Evolutionary conservation across 2,329 filamentous ascomycete genomes (phyloP).

Genomic region (Calonectria fujianensis): DNA sequence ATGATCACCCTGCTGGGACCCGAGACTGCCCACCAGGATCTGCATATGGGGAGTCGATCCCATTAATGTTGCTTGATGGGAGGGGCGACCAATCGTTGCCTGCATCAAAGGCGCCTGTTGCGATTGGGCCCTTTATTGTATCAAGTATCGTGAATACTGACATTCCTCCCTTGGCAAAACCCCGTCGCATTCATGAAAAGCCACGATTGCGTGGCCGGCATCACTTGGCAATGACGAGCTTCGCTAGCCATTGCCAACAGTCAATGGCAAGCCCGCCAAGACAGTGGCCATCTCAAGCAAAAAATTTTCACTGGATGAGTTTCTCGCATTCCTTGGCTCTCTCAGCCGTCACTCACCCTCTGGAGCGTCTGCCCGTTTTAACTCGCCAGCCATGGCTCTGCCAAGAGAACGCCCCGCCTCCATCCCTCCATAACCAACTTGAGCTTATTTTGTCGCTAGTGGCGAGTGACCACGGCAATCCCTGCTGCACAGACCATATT

Average conservation of each 20-base stretch:
- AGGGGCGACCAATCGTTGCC: neutral
- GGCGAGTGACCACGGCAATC: neutral
- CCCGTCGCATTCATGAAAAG: neutral
- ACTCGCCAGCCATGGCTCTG: neutral
- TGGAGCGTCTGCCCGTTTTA: neutral
- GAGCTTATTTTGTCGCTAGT: constrained; percentile 21
- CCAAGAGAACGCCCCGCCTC: constrained; percentile 23
- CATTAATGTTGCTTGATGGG: neutral
- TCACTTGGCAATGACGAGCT: neutral
- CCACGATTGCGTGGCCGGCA: neutral
- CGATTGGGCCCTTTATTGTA: neutral
- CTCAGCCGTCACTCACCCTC: neutral
- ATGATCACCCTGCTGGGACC: neutral
- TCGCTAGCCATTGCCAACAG: neutral
- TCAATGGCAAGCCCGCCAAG: neutral
- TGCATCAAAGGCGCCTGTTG: neutral
- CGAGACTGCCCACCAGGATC: neutral
- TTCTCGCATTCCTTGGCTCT: constrained; percentile 10
- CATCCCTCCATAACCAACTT: constrained; percentile 6
- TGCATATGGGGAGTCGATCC: neutral
- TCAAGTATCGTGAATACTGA: neutral
- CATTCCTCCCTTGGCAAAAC: neutral
- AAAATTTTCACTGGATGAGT: neutral
- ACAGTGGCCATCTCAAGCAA: neutral
- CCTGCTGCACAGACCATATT: neutral